These are phyloP conservation scores for Aspergillus amoenus DNA, from an alignment of 2,329 filamentous ascomycete genomes.

Conservation along the genomic window DNA sequence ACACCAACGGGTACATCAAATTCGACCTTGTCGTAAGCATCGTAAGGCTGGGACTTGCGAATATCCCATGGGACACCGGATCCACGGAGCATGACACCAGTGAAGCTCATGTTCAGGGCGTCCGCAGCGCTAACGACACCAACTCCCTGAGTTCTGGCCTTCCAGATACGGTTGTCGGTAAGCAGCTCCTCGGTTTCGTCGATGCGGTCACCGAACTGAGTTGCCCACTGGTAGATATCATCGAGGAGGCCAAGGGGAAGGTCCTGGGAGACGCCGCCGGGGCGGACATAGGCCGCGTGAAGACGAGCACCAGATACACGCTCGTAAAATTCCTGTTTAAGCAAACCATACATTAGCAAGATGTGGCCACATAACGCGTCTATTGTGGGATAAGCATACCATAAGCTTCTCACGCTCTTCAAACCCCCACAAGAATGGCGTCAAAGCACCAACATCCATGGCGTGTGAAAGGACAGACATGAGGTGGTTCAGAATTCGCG, in stretches of 20 bases:
- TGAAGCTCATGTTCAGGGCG: slow-evolving; percentile 95
- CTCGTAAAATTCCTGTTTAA: slow-evolving; percentile 91
- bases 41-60: slow-evolving; percentile 94
- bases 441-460: slow-evolving; percentile 98
- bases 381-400: slow-evolving; percentile 59
- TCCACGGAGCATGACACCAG: slow-evolving; percentile 95
- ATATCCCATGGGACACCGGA: slow-evolving; percentile 96
- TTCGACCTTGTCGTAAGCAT: slow-evolving; percentile 96
- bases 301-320: slow-evolving; percentile 97
- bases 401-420: slow-evolving; percentile 99
- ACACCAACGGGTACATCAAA: slow-evolving; percentile 96
- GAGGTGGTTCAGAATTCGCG: slow-evolving; percentile 89
- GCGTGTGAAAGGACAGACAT: slow-evolving; percentile 97
- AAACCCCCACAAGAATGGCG: slow-evolving; percentile 98
- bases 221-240: slow-evolving; percentile 99
- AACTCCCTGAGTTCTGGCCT: slow-evolving; percentile 83
- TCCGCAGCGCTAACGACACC: slow-evolving; percentile 89
- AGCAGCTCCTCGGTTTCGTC: slow-evolving; percentile 98
- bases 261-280: slow-evolving; percentile 94
- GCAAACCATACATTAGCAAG: neutral
- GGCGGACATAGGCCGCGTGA: slow-evolving; percentile 94
- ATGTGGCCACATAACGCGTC: neutral
- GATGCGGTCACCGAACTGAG: slow-evolving; percentile 96
- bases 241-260: slow-evolving; percentile 90
- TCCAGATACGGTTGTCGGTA: slow-evolving; percentile 99